Evolutionary conservation across 208 protist species (phyloP).

Genomic region (Leishmania aethiopica): DNA sequence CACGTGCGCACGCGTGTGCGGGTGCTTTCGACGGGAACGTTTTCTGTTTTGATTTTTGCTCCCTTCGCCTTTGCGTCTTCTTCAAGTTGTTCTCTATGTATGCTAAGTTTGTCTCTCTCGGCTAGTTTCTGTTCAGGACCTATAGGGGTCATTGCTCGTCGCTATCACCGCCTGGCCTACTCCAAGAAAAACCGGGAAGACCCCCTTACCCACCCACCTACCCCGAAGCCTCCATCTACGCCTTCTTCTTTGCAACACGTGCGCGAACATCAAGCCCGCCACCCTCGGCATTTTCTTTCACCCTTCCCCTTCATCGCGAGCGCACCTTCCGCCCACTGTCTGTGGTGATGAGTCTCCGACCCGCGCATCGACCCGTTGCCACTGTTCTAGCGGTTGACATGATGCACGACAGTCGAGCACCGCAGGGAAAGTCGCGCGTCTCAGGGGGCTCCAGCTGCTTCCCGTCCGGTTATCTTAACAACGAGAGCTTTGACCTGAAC

Average conservation of each 20-base stretch:
- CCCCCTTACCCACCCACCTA: not conserved
- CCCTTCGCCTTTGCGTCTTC: too few species aligned
- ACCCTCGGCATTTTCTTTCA: not conserved
- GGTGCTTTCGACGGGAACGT: too few species aligned
- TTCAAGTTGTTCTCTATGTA: too few species aligned
- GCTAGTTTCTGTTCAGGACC: not conserved
- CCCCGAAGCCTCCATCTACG: not conserved
- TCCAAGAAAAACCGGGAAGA: not conserved
- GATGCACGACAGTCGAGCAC: slow-evolving; percentile 3
- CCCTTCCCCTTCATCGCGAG: not conserved
- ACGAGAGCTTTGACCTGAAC: slow-evolving; percentile 27
- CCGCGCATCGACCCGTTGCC: not conserved
- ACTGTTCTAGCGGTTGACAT: not conserved
- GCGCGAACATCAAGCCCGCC: not conserved
- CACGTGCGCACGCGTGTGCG: too few species aligned
- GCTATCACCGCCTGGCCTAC: not conserved
- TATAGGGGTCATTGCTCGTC: not conserved
- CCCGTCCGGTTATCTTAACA: slow-evolving; percentile 10
- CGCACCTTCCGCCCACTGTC: not conserved
- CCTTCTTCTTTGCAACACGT: not conserved
- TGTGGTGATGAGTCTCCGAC: not conserved
- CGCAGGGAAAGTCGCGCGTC: not conserved
- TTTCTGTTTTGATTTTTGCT: too few species aligned
- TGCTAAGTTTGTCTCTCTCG: too few species aligned
- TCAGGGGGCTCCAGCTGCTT: slow-evolving; percentile 11